Percentiles rank a stretch among this genome's conserved stretches.
phyloP scores from a whole-genome alignment of 2,329 filamentous ascomycete genomes.

The Botrytis hyacinthi region DNA sequence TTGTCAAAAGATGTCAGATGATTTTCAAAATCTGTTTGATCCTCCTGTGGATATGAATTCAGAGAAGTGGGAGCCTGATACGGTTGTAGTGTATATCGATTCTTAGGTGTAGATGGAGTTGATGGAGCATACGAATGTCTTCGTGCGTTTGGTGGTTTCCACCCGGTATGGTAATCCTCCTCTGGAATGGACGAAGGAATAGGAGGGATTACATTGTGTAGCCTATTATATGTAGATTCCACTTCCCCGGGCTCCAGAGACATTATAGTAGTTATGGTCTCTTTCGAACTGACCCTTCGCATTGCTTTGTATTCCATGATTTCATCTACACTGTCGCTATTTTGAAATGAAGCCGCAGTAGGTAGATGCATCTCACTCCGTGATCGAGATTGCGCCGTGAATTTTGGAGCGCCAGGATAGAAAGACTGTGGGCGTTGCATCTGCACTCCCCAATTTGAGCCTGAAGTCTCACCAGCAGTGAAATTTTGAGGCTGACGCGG shows the following conservation, averaged over 20 bases:
- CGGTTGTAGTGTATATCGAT: constrained; percentile 3
- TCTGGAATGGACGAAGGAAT: constrained; percentile 28
- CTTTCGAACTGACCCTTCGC: constrained; percentile 29
- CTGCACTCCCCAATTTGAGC: constrained; percentile 21
- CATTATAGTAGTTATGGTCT: constrained; percentile 36
- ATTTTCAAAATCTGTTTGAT: constrained; percentile 30
- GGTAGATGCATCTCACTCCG: constrained; percentile 27
- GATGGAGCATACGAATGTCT: constrained; percentile 7
- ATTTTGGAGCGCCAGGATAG: constrained; percentile 25
- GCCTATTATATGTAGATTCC: constrained; percentile 28
- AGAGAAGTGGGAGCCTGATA: constrained; percentile 1
- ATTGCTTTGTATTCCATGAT: constrained; percentile 31
- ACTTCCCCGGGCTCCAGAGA: constrained; percentile 34
- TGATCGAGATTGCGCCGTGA: constrained; percentile 30
- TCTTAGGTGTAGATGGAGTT: constrained; percentile 2
- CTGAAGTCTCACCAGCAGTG: neutral
- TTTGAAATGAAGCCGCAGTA: constrained; percentile 24
- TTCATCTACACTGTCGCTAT: constrained; percentile 28
- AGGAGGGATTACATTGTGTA: constrained; percentile 31
- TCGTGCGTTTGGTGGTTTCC: constrained; percentile 9
- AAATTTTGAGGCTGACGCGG: neutral
- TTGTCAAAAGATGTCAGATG: constrained; percentile 30
- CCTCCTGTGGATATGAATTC: constrained; percentile 15
- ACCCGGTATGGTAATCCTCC: constrained; percentile 18
- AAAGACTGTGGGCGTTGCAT: constrained; percentile 25